phyloP scores from a whole-genome alignment of 495 filamentous ascomycete genomes.

The Aspergillus heteromorphus region DNA sequence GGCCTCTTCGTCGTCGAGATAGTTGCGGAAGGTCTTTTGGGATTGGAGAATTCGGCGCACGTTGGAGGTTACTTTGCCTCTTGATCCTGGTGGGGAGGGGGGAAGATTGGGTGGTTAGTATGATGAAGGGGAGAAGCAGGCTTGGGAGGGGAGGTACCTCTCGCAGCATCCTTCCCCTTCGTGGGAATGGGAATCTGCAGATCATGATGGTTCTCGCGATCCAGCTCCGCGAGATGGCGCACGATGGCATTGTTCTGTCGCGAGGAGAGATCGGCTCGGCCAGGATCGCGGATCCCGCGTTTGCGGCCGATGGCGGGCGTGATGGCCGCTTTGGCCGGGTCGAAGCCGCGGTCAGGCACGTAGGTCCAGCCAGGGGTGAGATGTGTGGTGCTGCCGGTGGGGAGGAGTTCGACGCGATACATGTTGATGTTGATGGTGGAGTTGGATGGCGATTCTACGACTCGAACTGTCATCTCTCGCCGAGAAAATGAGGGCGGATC shows the following conservation, averaged over 20 bases:
- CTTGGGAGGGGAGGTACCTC: slow-evolving; percentile 26
- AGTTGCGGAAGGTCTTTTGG: slow-evolving; percentile 87
- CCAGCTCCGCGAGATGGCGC: slow-evolving; percentile 72
- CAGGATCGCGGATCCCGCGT: slow-evolving; percentile 54
- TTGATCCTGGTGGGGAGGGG: slow-evolving; percentile 12
- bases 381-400: slow-evolving; percentile 54
- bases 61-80: slow-evolving; percentile 63
- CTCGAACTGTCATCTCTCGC: no score
- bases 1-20: slow-evolving; percentile 85
- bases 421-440: slow-evolving; percentile 26
- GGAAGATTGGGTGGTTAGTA: not conserved
- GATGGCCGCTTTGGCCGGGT: slow-evolving; percentile 54
- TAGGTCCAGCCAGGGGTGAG: slow-evolving; percentile 82
- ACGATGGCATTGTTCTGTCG: slow-evolving; percentile 71
- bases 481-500: not conserved
- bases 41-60: slow-evolving; percentile 87
- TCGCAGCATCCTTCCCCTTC: slow-evolving; percentile 43
- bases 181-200: slow-evolving; percentile 61
- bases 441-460: not conserved
- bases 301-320: slow-evolving; percentile 56
- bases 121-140: not conserved
- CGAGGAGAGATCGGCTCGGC: slow-evolving; percentile 58
- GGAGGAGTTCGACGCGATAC: slow-evolving; percentile 70
- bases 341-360: slow-evolving; percentile 67
- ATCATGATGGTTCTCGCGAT: slow-evolving; percentile 71